phyloP scores from a whole-genome alignment of 768 basidiomycete species.

The Gymnopilus junonius region DNA sequence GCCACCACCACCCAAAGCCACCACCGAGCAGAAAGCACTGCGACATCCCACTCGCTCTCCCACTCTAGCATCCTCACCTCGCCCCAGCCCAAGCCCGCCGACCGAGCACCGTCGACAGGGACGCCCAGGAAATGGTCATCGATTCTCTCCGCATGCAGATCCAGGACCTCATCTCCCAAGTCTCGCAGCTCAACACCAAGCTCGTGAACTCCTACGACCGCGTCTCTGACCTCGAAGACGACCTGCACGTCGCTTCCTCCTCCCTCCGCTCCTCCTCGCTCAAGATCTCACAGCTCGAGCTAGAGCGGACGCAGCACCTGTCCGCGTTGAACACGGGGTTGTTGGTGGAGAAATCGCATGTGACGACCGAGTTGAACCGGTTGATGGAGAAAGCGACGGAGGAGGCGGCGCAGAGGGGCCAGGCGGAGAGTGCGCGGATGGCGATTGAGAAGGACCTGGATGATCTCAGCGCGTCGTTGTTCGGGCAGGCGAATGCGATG shows the following conservation, averaged over 20 bases:
- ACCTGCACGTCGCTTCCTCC: conserved; percentile 70
- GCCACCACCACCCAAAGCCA: neutral
- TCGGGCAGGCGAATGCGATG: conserved; percentile 95
- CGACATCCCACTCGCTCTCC: neutral
- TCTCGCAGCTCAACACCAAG: conserved; percentile 89
- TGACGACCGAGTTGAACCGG: conserved; percentile 88
- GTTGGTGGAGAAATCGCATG: conserved; percentile 89
- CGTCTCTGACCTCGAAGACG: conserved; percentile 91
- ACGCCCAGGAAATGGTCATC: conserved; percentile 87
- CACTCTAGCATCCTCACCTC: neutral
- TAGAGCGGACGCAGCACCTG: conserved; percentile 85
- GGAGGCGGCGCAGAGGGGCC: conserved; percentile 88
- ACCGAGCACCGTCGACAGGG: conserved; percentile 42
- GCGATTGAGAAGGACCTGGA: conserved; percentile 95
- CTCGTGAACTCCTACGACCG: conserved; percentile 92
- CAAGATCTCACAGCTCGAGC: conserved; percentile 79
- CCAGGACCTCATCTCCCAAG: conserved; percentile 87
- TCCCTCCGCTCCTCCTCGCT: conserved; percentile 62
- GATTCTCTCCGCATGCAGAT: conserved; percentile 79
- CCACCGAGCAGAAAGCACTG: neutral
- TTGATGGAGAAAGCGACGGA: conserved; percentile 96
- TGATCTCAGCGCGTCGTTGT: conserved; percentile 88
- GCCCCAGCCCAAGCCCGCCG: conserved; percentile 16
- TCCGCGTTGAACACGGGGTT: conserved; percentile 90
- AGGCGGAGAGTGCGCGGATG: conserved; percentile 81